Evolutionary conservation across 306 rosid species (phyloP).

Genomic region (Albizia julibrissin): DNA sequence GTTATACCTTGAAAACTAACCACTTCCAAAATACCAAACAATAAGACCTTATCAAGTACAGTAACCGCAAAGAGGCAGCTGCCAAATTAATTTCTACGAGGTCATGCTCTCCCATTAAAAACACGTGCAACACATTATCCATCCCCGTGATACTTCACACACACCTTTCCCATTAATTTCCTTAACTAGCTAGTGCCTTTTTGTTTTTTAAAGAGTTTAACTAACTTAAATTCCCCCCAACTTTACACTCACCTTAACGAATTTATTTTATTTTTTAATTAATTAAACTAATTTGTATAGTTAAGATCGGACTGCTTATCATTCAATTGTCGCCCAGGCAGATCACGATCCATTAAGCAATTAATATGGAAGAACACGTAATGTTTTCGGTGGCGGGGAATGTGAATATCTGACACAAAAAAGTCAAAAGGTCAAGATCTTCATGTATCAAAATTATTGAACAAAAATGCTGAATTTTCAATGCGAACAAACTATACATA

Average conservation of each 20-base stretch:
- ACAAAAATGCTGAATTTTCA: no score
- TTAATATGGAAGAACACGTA: neutral
- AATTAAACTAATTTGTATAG: no score
- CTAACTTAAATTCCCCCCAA: no score
- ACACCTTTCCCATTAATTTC: neutral
- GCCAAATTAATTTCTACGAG: neutral
- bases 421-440: neutral
- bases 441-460: neutral
- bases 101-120: neutral
- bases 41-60: no score
- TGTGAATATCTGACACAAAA: neutral
- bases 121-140: neutral
- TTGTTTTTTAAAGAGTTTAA: no score
- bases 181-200: neutral
- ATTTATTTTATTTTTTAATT: no score
- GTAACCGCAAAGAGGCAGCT: neutral
- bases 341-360: neutral
- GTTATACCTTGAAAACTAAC: no score
- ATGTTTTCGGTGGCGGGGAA: no score
- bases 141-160: neutral
- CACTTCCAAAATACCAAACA: no score
- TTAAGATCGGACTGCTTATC: no score
- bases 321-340: no score
- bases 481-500: neutral
- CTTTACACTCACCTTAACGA: no score